Evolutionary conservation across 352 stramenopile genomes (phyloP).

Genomic region (Thalassiosira livingstoniorum): DNA sequence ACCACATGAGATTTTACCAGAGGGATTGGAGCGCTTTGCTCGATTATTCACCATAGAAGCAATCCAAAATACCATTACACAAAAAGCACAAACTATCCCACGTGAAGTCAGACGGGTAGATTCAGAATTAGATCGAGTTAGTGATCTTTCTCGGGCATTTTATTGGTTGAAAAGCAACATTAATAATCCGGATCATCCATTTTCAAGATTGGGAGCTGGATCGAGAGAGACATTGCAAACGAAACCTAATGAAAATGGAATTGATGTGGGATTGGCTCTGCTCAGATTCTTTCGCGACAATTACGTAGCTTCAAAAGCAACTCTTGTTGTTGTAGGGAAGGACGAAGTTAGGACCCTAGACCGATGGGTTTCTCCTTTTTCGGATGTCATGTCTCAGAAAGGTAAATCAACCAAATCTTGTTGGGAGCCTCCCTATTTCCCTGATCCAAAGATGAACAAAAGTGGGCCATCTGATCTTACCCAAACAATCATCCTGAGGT

Average conservation of each 20-base stretch:
- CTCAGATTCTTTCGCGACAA: slow-evolving; percentile 69
- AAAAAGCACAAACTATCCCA: slow-evolving; percentile 49
- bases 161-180: slow-evolving; percentile 76
- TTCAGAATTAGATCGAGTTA: slow-evolving; percentile 69
- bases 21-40: slow-evolving; percentile 71
- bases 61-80: slow-evolving; percentile 50
- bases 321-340: slow-evolving; percentile 73
- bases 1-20: slow-evolving; percentile 54
- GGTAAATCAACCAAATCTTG: slow-evolving; percentile 8
- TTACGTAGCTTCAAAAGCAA: slow-evolving; percentile 68
- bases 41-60: slow-evolving; percentile 59
- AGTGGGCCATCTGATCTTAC: background rate
- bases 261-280: slow-evolving; percentile 65
- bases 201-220: slow-evolving; percentile 64
- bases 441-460: slow-evolving; percentile 20
- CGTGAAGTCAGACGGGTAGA: slow-evolving; percentile 73
- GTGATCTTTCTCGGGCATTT: slow-evolving; percentile 54
- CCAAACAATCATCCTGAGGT: slow-evolving; percentile 58
- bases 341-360: slow-evolving; percentile 62
- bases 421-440: slow-evolving; percentile 14
- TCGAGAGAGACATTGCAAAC: slow-evolving; percentile 70
- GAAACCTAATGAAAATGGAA: slow-evolving; percentile 41
- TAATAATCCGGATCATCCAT: slow-evolving; percentile 72
- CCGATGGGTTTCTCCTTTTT: slow-evolving; percentile 69
- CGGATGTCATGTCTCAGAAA: slow-evolving; percentile 55